Conservation (phyloP, 768 basidiomycete species). For the Ramaria sp. region DNA sequence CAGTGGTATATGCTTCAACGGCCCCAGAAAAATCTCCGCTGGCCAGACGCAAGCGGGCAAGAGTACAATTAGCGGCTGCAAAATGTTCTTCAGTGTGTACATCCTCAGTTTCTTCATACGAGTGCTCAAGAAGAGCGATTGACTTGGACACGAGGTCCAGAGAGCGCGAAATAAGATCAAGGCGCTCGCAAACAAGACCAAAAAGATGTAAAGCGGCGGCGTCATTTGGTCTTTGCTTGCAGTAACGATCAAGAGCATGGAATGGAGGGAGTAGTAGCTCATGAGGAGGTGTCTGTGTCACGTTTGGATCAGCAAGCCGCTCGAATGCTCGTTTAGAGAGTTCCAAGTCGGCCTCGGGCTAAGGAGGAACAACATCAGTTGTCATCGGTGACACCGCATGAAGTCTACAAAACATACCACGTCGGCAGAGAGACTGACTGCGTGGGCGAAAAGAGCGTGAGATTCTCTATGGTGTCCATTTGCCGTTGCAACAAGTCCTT, state of each 20-base stretch:
- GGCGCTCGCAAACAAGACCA: slow-evolving; percentile 73
- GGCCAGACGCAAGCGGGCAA: slow-evolving; percentile 68
- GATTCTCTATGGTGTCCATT: slow-evolving; percentile 54
- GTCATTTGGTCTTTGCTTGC: slow-evolving; percentile 54
- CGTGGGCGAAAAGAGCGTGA: slow-evolving; percentile 61
- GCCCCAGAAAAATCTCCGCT: slow-evolving; percentile 47
- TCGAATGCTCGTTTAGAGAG: slow-evolving; percentile 54
- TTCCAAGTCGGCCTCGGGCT: slow-evolving; percentile 79
- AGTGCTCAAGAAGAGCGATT: slow-evolving; percentile 66
- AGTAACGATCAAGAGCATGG: slow-evolving; percentile 72
- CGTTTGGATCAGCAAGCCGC: slow-evolving; percentile 18
- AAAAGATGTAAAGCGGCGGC: slow-evolving; percentile 72
- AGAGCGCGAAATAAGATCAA: slow-evolving; percentile 60
- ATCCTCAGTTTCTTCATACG: slow-evolving; percentile 84
- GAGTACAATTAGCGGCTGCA: slow-evolving; percentile 68
- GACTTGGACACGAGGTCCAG: slow-evolving; percentile 45
- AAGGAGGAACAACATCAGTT: slow-evolving; percentile 4
- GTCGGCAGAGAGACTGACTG: slow-evolving; percentile 43
- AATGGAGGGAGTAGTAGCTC: slow-evolving; percentile 64
- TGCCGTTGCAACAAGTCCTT: slow-evolving; percentile 56
- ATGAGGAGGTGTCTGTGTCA: slow-evolving; percentile 15
- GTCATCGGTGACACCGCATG: neutral
- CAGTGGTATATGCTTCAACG: slow-evolving; percentile 59
- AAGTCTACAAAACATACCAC: slow-evolving; percentile 36
- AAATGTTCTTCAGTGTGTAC: slow-evolving; percentile 66